Percentiles rank a stretch among this genome's conserved stretches.
Evolutionary conservation across 2,329 filamentous ascomycete genomes (phyloP).

Genomic region (Sodiomyces alkalinus): DNA sequence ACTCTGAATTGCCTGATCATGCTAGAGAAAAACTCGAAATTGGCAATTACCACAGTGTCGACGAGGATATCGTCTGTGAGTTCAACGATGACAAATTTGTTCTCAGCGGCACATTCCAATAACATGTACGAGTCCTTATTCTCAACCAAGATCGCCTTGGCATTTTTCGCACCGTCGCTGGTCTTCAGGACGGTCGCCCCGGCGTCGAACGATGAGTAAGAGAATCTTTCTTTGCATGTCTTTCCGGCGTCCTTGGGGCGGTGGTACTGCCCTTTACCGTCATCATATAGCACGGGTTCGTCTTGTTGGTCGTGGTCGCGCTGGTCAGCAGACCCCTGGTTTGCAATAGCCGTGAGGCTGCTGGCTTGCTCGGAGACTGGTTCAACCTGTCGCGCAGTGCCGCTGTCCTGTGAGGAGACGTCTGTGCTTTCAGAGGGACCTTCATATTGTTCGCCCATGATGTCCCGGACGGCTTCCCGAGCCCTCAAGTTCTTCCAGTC

Average conservation of each 20-base stretch:
- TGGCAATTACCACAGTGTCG: conserved; percentile 92
- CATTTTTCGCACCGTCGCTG: conserved; percentile 71
- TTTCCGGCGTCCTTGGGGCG: conserved; percentile 88
- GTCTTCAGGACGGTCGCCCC: conserved; percentile 88
- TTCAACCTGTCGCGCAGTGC: conserved; percentile 39
- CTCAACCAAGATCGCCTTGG: conserved; percentile 79
- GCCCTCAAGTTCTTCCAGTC: conserved; percentile 96
- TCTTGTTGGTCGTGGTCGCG: conserved; percentile 13
- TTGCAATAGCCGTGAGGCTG: conserved; percentile 5
- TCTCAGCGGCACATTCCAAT: conserved; percentile 69
- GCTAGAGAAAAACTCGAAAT: conserved; percentile 98
- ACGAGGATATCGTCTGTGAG: conserved; percentile 76
- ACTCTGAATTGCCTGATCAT: conserved; percentile 86
- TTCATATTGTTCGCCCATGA: background rate
- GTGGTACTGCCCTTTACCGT: conserved; percentile 36
- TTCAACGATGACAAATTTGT: conserved; percentile 92
- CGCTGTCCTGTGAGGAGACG: no score
- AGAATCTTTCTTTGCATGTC: conserved; percentile 95
- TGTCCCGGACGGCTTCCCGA: conserved; percentile 62
- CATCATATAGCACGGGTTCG: conserved; percentile 29
- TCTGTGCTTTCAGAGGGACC: conserved; percentile 55
- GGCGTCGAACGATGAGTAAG: conserved; percentile 94
- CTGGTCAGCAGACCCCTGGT: conserved; percentile 4
- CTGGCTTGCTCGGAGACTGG: conserved; percentile 27
- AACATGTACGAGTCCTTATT: conserved; percentile 99